These are phyloP conservation scores for Daldinia sp. DNA, from an alignment of 2,329 filamentous ascomycete genomes.

Conservation along the genomic window DNA sequence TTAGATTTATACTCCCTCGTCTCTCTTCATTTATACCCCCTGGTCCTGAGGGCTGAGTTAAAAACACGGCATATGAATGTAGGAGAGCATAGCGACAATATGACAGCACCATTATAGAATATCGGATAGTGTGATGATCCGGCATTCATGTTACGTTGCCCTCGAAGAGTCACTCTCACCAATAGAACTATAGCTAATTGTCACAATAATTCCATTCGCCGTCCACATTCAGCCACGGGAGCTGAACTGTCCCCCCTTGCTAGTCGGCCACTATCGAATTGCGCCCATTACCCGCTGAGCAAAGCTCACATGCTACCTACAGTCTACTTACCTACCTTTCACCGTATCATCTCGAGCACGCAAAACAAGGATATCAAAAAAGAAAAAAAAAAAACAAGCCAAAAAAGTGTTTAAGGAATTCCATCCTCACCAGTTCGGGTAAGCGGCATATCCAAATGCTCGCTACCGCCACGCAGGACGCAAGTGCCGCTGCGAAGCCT, in stretches of 20 bases:
- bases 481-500: slow-evolving; percentile 33
- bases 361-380: background rate
- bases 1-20: slow-evolving; percentile 2
- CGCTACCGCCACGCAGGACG: slow-evolving; percentile 17
- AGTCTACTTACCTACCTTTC: background rate
- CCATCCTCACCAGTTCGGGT: slow-evolving; percentile 15
- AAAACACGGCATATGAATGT: background rate
- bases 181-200: background rate
- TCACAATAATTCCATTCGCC: background rate
- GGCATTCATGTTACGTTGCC: background rate
- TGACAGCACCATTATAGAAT: background rate
- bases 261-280: background rate
- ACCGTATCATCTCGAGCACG: background rate
- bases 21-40: slow-evolving; percentile 3
- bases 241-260: slow-evolving; percentile 1
- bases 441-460: slow-evolving; percentile 31
- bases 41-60: background rate
- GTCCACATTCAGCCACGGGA: slow-evolving; percentile 9
- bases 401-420: background rate
- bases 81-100: background rate
- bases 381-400: background rate
- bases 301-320: slow-evolving; percentile 11
- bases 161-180: background rate
- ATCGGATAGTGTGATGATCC: slow-evolving; percentile 1
- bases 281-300: background rate